These are phyloP conservation scores for Apophysomyces ossiformis DNA, from an alignment of 371 early-diverging fungal genomes.

Conservation along the genomic window DNA sequence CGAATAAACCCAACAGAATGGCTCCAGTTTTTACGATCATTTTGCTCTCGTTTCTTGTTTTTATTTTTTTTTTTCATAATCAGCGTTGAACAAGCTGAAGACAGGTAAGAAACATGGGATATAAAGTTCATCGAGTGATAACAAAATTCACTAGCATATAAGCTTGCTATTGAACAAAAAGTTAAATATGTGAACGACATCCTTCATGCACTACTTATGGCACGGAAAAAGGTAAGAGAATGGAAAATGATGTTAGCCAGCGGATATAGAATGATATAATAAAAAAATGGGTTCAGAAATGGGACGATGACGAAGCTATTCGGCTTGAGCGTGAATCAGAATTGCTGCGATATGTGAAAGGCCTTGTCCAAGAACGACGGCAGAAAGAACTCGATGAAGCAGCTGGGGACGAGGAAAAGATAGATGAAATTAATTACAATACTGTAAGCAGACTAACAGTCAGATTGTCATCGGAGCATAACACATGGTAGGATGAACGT, in stretches of 20 bases:
- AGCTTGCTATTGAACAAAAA: conserved; percentile 59
- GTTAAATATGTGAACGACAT: conserved; percentile 66
- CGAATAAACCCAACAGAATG: neutral
- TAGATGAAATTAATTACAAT: conserved; percentile 46
- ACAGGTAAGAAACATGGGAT: conserved; percentile 42
- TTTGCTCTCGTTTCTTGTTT: neutral
- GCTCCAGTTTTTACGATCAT: neutral
- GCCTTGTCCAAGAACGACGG: conserved; percentile 63
- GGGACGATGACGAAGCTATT: conserved; percentile 67
- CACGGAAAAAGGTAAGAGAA: conserved; percentile 52
- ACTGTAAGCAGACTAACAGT: conserved; percentile 25
- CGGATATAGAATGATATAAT: neutral
- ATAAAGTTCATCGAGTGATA: neutral
- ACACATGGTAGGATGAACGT: conserved; percentile 41
- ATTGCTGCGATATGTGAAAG: conserved; percentile 63
- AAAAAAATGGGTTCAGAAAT: conserved; percentile 37
- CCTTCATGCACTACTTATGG: conserved; percentile 54
- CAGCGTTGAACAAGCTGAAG: conserved; percentile 59
- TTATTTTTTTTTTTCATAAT: neutral
- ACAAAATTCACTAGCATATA: conserved; percentile 43
- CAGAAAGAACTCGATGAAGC: conserved; percentile 28
- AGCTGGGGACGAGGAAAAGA: conserved; percentile 32
- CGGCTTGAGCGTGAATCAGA: conserved; percentile 66
- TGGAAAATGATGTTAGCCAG: neutral
- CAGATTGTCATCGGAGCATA: neutral